Conservation (phyloP, 345 rosid species). For the Noccaea caerulescens region DNA sequence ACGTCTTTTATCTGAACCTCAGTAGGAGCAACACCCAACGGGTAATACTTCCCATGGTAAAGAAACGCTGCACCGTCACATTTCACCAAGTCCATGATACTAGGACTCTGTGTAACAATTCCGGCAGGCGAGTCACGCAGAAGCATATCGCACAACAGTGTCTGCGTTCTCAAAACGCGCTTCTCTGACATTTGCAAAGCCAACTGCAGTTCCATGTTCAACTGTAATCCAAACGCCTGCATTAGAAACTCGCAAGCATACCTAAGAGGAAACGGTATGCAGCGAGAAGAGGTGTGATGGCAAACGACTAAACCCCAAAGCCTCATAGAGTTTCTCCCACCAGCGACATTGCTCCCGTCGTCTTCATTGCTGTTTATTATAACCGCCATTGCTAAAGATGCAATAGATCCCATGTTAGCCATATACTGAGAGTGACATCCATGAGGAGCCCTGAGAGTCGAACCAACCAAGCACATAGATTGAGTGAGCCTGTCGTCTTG, state of each 20-base stretch:
- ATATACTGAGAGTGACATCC: conserved; percentile 97
- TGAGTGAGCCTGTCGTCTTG: conserved; percentile 84
- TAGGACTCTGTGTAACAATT: conserved; percentile 93
- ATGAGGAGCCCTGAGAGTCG: conserved; percentile 96
- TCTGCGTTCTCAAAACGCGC: conserved; percentile 89
- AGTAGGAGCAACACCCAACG: conserved; percentile 81
- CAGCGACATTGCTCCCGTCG: conserved; percentile 52
- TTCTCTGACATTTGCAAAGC: conserved; percentile 88
- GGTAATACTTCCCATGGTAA: conserved; percentile 75
- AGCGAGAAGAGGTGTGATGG: conserved; percentile 91
- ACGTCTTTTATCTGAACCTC: conserved; percentile 84
- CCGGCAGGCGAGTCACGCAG: conserved; percentile 96
- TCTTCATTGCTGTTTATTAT: conserved; percentile 86
- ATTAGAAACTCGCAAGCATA: conserved; percentile 97
- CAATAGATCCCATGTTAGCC: conserved; percentile 93
- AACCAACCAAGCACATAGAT: conserved; percentile 93
- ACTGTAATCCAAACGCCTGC: conserved; percentile 97
- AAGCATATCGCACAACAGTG: conserved; percentile 95
- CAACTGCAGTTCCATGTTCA: conserved; percentile 97
- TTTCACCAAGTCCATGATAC: conserved; percentile 93
- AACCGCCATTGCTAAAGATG: conserved; percentile 91
- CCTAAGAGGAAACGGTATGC: conserved; percentile 89
- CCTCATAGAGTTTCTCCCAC: conserved; percentile 73
- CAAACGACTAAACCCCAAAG: conserved; percentile 99
- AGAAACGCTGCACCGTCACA: conserved; percentile 96